Evolutionary conservation across 371 early-diverging fungal genomes (phyloP).

Genomic region (Basidiobolus meristosporus): DNA sequence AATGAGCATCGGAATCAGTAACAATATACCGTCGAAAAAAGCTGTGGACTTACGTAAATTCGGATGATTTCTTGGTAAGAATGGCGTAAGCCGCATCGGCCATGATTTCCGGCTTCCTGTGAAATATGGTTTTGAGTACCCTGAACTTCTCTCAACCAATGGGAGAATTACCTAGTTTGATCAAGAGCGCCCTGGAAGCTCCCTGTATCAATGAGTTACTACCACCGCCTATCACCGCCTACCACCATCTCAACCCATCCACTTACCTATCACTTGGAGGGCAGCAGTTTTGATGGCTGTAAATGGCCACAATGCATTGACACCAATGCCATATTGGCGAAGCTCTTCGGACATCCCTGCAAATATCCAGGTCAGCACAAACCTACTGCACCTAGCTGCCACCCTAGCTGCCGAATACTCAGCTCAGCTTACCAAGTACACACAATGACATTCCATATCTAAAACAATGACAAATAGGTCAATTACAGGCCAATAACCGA

Average conservation of each 20-base stretch:
- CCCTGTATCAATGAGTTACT: too few species aligned
- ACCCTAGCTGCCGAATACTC: too few species aligned
- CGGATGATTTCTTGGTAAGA: conserved; percentile 19
- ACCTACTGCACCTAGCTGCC: too few species aligned
- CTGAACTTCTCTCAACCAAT: too few species aligned
- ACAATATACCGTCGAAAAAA: background rate
- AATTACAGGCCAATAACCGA: background rate
- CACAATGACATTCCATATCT: conserved; percentile 44
- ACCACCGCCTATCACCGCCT: too few species aligned
- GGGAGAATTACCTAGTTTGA: too few species aligned
- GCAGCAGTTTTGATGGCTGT: conserved; percentile 61
- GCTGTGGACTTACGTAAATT: conserved; percentile 17
- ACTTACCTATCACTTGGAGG: conserved; percentile 21
- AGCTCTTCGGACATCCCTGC: conserved; percentile 57
- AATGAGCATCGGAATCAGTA: background rate
- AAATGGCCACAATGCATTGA: conserved; percentile 65
- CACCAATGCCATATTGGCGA: conserved; percentile 36
- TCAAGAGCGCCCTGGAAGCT: too few species aligned
- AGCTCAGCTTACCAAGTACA: conserved; percentile 50
- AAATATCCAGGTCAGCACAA: too few species aligned
- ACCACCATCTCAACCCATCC: background rate
- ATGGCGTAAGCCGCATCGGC: conserved; percentile 59
- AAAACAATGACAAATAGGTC: conserved; percentile 1
- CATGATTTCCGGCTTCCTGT: conserved; percentile 47
- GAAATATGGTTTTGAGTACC: too few species aligned